phyloP scores from a whole-genome alignment of 2,329 filamentous ascomycete species.

The Pseudogymnoascus sp. region DNA sequence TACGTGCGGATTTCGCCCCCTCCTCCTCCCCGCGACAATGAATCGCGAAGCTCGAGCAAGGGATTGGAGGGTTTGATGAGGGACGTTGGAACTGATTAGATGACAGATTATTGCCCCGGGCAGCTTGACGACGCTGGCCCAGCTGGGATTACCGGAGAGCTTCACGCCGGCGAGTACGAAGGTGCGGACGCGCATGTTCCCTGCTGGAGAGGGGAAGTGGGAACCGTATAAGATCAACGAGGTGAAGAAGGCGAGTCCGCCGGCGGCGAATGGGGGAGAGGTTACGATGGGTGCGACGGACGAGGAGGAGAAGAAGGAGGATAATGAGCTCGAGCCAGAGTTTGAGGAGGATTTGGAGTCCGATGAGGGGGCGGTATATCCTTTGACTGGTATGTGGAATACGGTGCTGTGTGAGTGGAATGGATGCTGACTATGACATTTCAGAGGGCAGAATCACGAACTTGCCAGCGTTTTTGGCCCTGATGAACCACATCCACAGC shows the following conservation, averaged over 20 bases:
- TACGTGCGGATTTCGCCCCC: constrained; percentile 26
- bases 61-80: not conserved
- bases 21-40: not conserved
- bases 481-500: constrained; percentile 87
- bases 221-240: constrained; percentile 75
- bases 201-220: constrained; percentile 65
- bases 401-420: not conserved
- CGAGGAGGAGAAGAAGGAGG: constrained; percentile 29
- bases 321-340: constrained; percentile 52
- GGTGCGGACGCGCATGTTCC: constrained; percentile 90
- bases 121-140: constrained; percentile 29
- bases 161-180: constrained; percentile 81
- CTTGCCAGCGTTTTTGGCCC: constrained; percentile 88
- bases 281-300: constrained; percentile 27
- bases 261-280: constrained; percentile 21
- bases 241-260: constrained; percentile 41
- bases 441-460: constrained; percentile 74
- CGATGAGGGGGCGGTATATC: constrained; percentile 83
- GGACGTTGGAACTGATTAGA: not conserved
- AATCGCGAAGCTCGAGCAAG: not conserved
- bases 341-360: constrained; percentile 87
- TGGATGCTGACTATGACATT: constrained; percentile 13
- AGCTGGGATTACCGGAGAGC: constrained; percentile 30
- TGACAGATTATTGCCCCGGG: constrained; percentile 38
- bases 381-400: constrained; percentile 52